Evolutionary conservation across 1,284 basidiomycete genomes (phyloP).

Genomic region (Neonothopanus nambi): DNA sequence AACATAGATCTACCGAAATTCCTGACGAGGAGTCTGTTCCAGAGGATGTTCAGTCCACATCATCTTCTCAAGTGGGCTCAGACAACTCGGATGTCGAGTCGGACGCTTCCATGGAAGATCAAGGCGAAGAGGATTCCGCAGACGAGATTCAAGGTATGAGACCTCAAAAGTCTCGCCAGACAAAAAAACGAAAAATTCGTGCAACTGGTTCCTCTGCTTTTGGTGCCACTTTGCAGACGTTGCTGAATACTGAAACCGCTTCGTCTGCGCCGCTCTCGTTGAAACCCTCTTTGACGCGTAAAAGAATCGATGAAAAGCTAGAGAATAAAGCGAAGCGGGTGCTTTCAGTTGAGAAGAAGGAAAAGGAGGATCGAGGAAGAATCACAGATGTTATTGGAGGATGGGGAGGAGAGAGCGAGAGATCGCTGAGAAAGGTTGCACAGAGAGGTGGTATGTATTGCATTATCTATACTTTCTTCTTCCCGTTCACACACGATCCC

Average conservation of each 20-base stretch:
- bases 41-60: constrained; percentile 24
- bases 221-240: constrained; percentile 66
- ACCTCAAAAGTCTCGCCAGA: constrained; percentile 69
- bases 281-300: constrained; percentile 68
- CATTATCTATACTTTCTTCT: constrained; percentile 1
- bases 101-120: constrained; percentile 29
- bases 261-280: constrained; percentile 70
- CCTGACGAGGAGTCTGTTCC: neutral
- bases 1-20: neutral
- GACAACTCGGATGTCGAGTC: constrained; percentile 28
- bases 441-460: constrained; percentile 71
- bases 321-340: constrained; percentile 70
- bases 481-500: neutral
- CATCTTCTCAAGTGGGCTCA: constrained; percentile 40
- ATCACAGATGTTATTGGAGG: constrained; percentile 78
- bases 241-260: constrained; percentile 68
- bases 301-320: constrained; percentile 71
- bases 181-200: constrained; percentile 75
- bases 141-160: constrained; percentile 60
- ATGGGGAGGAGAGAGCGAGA: constrained; percentile 79
- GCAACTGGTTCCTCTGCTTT: constrained; percentile 75
- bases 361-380: constrained; percentile 72
- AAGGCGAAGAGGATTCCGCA: constrained; percentile 30
- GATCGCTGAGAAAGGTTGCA: constrained; percentile 76
- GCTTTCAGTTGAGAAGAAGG: constrained; percentile 69